These are phyloP conservation scores for Tuber melanosporum DNA, from an alignment of 495 filamentous ascomycete genomes.

Conservation along the genomic window DNA sequence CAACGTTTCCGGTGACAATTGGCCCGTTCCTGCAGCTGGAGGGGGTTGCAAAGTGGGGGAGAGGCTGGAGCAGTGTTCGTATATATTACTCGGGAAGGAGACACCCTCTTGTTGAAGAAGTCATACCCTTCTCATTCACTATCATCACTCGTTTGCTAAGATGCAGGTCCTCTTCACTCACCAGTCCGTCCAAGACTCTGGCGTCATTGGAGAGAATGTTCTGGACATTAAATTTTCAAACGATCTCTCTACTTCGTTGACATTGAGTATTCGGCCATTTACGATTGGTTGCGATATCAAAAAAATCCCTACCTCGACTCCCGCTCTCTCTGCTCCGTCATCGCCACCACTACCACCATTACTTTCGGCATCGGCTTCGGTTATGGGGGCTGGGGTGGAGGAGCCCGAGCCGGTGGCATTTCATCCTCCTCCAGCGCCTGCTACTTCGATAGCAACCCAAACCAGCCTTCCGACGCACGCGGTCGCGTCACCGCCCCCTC, in stretches of 20 bases:
- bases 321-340: not conserved
- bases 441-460: not conserved
- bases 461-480: not conserved
- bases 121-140: not conserved
- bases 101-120: not conserved
- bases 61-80: not conserved
- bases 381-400: not conserved
- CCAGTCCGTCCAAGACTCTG: not conserved
- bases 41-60: not conserved
- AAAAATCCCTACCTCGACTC: not conserved
- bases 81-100: not conserved
- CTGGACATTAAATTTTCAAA: not conserved
- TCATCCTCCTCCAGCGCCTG: not conserved
- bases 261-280: not conserved
- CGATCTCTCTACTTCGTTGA: not conserved
- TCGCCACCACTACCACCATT: not conserved
- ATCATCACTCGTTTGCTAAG: not conserved
- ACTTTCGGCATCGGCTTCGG: no score
- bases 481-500: not conserved
- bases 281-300: not conserved
- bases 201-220: not conserved
- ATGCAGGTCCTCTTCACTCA: constrained; percentile 2
- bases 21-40: not conserved
- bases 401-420: not conserved
- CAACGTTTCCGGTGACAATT: not conserved